Base-by-base conservation (phyloP, 176 grass and related monocot genomes). In the Oryza meyeriana region DNA sequence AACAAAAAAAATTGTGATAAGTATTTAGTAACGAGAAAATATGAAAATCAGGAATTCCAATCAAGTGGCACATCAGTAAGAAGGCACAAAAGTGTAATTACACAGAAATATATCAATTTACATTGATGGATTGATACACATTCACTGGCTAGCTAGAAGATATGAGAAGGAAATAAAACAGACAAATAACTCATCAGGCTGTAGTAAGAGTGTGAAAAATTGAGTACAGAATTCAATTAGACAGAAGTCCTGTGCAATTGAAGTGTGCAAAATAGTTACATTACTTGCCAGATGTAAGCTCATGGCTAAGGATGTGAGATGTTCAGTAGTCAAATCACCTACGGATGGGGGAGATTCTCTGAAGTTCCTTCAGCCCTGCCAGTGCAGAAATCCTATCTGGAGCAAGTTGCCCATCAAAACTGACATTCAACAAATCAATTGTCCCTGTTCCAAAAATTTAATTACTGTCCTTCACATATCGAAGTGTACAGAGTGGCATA, bases 351-450 rank as follows among this genome's bases (percentile, higher is more conserved):
- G 90, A 90, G 71, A 98, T 86, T 48, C 79, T 91, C 74, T 93
- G 93, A 84, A 95, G 96, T 72, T 98, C 96, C 40, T 33, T 89
- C 47, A 88, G 13, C 38, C 96, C 96, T 41, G 86, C 82, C 68
- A 85, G 72, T 40, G 90, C 89, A 89, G 90, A 88, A 89, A 98
- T 52, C 78, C 96, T 93, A 87, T 95, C 93, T 74, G 93, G 90
- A 85, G 93, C 93, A 68, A 92, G 88, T 50, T 93, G 79, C 10
- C 88, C 90, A 29, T 98, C 96, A 86, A 98, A 98, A 89, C 96
- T 98, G 75, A 95, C 96, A 86, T 95, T 98, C 83, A 95, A 79
- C 82, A 98, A 90, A 95, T 98, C 96, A 82, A 95, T 93, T 50
- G 78, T 87, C 76, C 90, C 95, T 95, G 87, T 69, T 47, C 39